These are phyloP conservation scores for Paulownia fortunei DNA, from an alignment of 257 asterid genomes.

Conservation along the genomic window DNA sequence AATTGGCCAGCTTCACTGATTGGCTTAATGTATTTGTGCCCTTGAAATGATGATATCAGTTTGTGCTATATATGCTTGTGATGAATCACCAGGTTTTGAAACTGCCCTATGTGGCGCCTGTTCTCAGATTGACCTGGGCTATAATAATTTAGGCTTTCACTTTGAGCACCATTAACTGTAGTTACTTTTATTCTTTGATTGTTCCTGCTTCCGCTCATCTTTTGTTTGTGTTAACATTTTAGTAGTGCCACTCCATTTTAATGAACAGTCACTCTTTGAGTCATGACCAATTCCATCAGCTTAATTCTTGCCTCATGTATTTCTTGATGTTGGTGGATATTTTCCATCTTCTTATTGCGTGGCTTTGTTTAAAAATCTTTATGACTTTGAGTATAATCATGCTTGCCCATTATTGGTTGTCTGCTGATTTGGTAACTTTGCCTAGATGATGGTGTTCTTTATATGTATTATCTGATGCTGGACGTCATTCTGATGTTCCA, in stretches of 20 bases:
- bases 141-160: constrained; percentile 13
- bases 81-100: neutral
- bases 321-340: constrained; percentile 15
- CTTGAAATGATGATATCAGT: neutral
- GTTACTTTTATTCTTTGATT: neutral
- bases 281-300: neutral
- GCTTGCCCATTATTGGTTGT: constrained; percentile 16
- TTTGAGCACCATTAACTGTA: neutral
- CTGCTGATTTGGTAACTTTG: constrained; percentile 30
- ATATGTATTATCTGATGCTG: constrained; percentile 32
- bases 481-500: constrained; percentile 35
- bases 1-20: neutral
- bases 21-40: neutral
- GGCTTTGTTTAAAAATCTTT: constrained; percentile 16
- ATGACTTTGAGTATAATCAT: neutral
- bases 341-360: constrained; percentile 13
- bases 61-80: constrained; percentile 21
- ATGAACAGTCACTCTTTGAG: neutral
- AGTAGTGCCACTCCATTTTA: neutral
- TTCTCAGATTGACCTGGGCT: constrained; percentile 8
- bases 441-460: constrained; percentile 26
- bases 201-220: neutral
- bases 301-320: neutral
- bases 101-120: neutral
- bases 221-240: constrained; percentile 18